phyloP scores from a whole-genome alignment of 164 flowering plant genomes.

The Annona squamosa region DNA sequence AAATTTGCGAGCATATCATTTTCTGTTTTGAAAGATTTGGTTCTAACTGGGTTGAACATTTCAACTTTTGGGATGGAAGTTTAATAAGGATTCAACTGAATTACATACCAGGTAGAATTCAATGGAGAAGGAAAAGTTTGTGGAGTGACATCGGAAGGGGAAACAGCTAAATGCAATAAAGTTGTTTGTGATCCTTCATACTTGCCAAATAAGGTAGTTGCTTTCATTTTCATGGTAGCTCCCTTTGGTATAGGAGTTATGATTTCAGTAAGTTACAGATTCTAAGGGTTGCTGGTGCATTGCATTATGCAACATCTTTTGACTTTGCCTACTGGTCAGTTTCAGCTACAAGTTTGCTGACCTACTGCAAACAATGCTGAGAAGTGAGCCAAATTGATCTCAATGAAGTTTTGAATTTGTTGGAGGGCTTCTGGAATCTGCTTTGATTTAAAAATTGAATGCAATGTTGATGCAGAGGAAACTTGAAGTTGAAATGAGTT shows the following conservation, averaged over 20 bases:
- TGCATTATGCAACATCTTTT: neutral
- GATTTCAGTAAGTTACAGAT: neutral
- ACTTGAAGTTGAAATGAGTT: neutral
- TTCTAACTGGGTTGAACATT: too few relatives aligned
- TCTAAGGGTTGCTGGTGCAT: neutral
- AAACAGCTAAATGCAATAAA: conserved; percentile 89
- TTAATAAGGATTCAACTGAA: conserved; percentile 1
- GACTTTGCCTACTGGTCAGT: neutral
- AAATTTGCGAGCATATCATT: too few relatives aligned
- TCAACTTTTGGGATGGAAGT: neutral
- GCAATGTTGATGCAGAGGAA: neutral
- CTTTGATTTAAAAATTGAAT: neutral
- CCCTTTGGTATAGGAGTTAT: neutral
- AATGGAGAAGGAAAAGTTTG: conserved; percentile 71
- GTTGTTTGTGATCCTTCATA: conserved; percentile 98
- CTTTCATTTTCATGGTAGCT: conserved; percentile 6
- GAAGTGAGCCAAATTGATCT: neutral
- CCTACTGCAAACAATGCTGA: neutral
- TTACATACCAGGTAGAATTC: conserved; percentile 64
- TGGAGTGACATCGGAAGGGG: conserved; percentile 96
- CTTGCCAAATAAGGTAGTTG: conserved; percentile 74
- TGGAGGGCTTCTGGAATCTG: neutral
- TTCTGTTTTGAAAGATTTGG: too few relatives aligned
- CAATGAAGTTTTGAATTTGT: neutral
- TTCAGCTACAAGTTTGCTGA: neutral